Evolutionary conservation across 768 basidiomycete species (phyloP).

Genomic region (Lactifluus hygrophoroides): DNA sequence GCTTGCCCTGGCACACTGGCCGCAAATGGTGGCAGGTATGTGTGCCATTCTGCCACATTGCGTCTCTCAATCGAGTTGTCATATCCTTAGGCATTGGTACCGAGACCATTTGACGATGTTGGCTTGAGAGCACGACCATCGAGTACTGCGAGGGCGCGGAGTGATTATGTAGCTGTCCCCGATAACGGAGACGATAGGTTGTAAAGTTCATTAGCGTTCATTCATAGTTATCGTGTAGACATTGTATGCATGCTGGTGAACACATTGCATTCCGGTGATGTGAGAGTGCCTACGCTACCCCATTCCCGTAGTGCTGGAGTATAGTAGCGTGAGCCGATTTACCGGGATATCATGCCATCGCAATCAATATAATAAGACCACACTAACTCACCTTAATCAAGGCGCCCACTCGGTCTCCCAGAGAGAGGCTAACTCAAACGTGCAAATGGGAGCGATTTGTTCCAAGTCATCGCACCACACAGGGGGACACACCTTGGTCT

Average conservation of each 20-base stretch:
- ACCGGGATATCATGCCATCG: neutral
- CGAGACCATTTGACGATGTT: slow-evolving; percentile 14
- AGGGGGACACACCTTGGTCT: slow-evolving; percentile 28
- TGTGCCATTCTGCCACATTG: neutral
- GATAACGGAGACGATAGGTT: neutral
- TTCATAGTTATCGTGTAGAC: neutral
- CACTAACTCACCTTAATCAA: too few relatives aligned
- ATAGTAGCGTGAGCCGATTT: neutral
- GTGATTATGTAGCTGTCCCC: slow-evolving; percentile 10
- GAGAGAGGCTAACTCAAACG: neutral
- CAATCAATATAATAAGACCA: neutral
- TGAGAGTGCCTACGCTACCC: too few relatives aligned
- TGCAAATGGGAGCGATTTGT: slow-evolving; percentile 30
- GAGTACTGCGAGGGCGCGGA: neutral
- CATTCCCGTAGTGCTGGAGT: neutral
- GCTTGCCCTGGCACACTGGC: slow-evolving; percentile 52
- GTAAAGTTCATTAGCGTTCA: neutral
- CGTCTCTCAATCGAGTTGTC: slow-evolving; percentile 7
- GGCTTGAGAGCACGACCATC: neutral
- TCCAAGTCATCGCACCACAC: slow-evolving; percentile 28
- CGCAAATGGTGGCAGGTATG: slow-evolving; percentile 79
- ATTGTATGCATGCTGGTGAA: neutral
- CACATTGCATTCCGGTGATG: neutral
- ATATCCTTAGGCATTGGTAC: slow-evolving; percentile 18
- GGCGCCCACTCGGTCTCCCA: neutral